phyloP scores from a whole-genome alignment of 768 basidiomycete genomes.

The Hygrophoropsis aurantiaca region DNA sequence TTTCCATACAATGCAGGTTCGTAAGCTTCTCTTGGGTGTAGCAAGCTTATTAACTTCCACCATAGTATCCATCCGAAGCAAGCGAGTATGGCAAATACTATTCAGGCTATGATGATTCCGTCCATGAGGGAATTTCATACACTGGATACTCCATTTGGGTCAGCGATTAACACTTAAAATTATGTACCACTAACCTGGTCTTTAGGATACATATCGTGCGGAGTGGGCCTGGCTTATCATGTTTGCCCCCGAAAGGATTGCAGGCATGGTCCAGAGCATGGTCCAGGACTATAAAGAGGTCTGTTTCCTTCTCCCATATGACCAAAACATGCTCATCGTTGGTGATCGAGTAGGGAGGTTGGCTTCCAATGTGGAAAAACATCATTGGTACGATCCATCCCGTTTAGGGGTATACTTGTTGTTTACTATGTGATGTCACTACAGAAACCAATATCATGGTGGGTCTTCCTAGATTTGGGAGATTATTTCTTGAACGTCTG shows the following conservation, averaged over 20 bases:
- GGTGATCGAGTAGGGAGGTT: conserved; percentile 51
- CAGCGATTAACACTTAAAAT: conserved; percentile 8
- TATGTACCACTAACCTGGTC: not conserved
- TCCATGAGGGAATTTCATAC: conserved; percentile 72
- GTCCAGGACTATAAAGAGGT: conserved; percentile 74
- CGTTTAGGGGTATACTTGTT: not conserved
- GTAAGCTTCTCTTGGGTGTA: not conserved
- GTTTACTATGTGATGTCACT: not conserved
- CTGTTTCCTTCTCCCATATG: not conserved
- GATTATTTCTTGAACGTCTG: not conserved
- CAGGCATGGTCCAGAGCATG: conserved; percentile 79
- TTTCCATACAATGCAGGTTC: conserved; percentile 61
- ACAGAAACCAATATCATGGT: conserved; percentile 85
- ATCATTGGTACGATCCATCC: conserved; percentile 50
- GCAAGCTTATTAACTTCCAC: conserved; percentile 1
- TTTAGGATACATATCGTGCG: conserved; percentile 75
- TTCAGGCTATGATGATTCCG: conserved; percentile 69
- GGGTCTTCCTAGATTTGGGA: not conserved
- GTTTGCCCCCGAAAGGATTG: conserved; percentile 71
- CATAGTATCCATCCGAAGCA: conserved; percentile 76
- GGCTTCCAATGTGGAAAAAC: conserved; percentile 93
- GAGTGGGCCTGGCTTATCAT: conserved; percentile 79
- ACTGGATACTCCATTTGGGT: conserved; percentile 84
- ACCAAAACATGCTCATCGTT: conserved; percentile 1
- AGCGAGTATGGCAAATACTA: conserved; percentile 68